Base-by-base conservation (phyloP, 495 filamentous ascomycete species). In the Copromyces sp. region DNA sequence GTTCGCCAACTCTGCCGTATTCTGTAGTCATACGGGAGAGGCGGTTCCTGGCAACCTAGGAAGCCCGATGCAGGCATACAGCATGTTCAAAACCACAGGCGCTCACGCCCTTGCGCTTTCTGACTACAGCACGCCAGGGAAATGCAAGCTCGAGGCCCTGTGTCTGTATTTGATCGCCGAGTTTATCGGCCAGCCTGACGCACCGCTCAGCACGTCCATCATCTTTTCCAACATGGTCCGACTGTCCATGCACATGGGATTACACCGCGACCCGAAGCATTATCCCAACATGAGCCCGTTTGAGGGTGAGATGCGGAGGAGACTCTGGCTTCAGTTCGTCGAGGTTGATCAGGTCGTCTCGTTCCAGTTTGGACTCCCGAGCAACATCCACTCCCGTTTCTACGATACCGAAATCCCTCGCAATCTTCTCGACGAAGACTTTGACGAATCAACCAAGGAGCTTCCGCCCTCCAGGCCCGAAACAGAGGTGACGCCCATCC, bases 121-220 rank as follows among this genome's bases (percentile, higher is more conserved):
- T 9, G 80, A 83, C 69, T 85, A 85, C 77, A 82, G 82, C 12
- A 84, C 81, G 8, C 81, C 77, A 2, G 81, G 81, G 0, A 76
- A 77, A 6, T 79, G 81, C 75, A 82, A 82, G 14, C 71, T 86
- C 4, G 83, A 86, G 71, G 78, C 83, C 1, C 39, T 86, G 29
- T 72, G 81, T 17, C 74, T 78, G 37, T 79, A 81, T 68, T 75
- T 84, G 53, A 77, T 77, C 3, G 74, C 74, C n/a, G 83, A 84
- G 72, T 83, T 80, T 61, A 71, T 80, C 20, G 74, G 77, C 24
- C 73, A 73, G 5, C 61, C 70, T 8, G 81, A 84, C 68, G 75
- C 78, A 8, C 75, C 78, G n/a, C 79, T 82, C 29, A 82, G 80
- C 59, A 76, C 77, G n/a, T 82, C 83, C 69, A 74, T 84, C 16